Conservation (phyloP, 495 filamentous ascomycete species). For the Corynascus novoguineensis region DNA sequence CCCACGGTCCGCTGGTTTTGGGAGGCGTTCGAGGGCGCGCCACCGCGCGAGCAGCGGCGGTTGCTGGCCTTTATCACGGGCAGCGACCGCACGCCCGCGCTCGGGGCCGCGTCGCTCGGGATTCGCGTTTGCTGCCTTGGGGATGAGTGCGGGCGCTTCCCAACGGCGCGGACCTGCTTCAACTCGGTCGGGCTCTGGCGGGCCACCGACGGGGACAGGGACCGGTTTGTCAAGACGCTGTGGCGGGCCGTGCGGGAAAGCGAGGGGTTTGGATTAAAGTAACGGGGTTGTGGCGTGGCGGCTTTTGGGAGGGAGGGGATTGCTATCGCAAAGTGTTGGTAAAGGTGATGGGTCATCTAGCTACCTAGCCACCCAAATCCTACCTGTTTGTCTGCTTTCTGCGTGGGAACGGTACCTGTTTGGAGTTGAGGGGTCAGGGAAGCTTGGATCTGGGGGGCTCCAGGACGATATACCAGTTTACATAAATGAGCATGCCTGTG, state of each 20-base stretch:
- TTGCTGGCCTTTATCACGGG: slow-evolving; percentile 88
- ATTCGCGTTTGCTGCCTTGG: slow-evolving; percentile 73
- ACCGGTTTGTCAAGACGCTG: slow-evolving; percentile 63
- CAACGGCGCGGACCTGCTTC: slow-evolving; percentile 87
- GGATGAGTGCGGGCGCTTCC: slow-evolving; percentile 68
- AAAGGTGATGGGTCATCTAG: no score
- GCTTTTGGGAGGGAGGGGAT: no score
- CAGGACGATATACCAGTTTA: no score
- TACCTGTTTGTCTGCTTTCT: no score
- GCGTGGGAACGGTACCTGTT: no score
- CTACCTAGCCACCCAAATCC: no score
- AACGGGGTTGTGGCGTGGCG: neutral
- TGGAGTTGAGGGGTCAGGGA: no score
- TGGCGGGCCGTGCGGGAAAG: slow-evolving; percentile 87
- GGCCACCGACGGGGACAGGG: slow-evolving; percentile 57
- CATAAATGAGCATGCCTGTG: no score
- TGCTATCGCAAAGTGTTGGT: no score
- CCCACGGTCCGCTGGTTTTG: slow-evolving; percentile 82
- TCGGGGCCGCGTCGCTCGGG: slow-evolving; percentile 76
- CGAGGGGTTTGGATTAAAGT: slow-evolving; percentile 93
- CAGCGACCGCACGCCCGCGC: slow-evolving; percentile 86
- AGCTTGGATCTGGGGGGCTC: no score
- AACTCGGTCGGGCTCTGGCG: slow-evolving; percentile 75
- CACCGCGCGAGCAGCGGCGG: slow-evolving; percentile 64
- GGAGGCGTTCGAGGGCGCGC: slow-evolving; percentile 65